phyloP scores from a whole-genome alignment of 495 filamentous ascomycete genomes.

The Lophiotrema nucula region DNA sequence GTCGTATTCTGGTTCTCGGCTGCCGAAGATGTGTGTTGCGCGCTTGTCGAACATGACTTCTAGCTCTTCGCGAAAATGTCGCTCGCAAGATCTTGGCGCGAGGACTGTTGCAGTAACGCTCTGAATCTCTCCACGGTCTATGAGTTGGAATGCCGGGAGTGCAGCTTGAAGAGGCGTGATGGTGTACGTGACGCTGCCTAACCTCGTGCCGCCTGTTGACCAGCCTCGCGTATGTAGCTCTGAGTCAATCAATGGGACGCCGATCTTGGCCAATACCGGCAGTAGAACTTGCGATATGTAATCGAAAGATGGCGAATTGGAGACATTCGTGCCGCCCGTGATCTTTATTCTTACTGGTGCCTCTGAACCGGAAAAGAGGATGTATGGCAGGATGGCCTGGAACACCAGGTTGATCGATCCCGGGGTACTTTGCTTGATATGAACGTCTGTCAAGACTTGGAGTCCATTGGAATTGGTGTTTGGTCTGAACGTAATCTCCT shows the following conservation, averaged over 20 bases:
- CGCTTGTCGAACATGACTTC: slow-evolving; percentile 14
- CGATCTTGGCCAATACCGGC: slow-evolving; percentile 64
- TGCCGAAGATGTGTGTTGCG: slow-evolving; percentile 34
- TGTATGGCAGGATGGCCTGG: slow-evolving; percentile 77
- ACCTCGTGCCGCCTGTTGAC: slow-evolving; percentile 54
- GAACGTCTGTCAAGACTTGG: neutral
- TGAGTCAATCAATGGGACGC: slow-evolving; percentile 57
- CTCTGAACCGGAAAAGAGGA: slow-evolving; percentile 57
- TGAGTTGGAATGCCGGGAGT: slow-evolving; percentile 50
- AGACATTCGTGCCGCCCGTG: slow-evolving; percentile 75
- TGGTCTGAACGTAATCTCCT: slow-evolving; percentile 39
- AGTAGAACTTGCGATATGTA: slow-evolving; percentile 74
- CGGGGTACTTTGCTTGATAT: slow-evolving; percentile 42
- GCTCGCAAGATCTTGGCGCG: slow-evolving; percentile 44
- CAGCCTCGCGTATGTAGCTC: slow-evolving; percentile 64
- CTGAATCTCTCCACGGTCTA: slow-evolving; percentile 51
- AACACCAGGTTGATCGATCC: slow-evolving; percentile 68
- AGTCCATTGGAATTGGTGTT: neutral
- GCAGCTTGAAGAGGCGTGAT: slow-evolving; percentile 55
- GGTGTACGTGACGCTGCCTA: slow-evolving; percentile 60
- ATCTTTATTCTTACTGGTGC: slow-evolving; percentile 51
- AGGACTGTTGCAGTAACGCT: slow-evolving; percentile 62
- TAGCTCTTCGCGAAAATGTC: slow-evolving; percentile 27
- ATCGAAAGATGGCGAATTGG: slow-evolving; percentile 70
- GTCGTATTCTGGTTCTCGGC: slow-evolving; percentile 40